A percentile compares a stretch with the other conserved stretches of the same genome.
phyloP scores from a whole-genome alignment of 2,329 filamentous ascomycete species.

The Fusarium pilosicola region DNA sequence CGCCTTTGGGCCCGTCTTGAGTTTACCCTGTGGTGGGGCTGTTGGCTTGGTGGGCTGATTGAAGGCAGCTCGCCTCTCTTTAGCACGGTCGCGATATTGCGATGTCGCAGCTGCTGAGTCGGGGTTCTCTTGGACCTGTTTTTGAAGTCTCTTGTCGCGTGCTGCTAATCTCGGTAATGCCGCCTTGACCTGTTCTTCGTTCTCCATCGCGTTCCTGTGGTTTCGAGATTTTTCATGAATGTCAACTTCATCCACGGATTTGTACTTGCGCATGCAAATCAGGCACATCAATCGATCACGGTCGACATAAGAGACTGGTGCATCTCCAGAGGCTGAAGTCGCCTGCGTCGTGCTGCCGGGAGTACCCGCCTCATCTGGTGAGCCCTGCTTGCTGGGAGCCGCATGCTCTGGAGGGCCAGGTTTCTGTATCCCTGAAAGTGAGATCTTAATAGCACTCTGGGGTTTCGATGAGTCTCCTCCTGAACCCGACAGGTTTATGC shows the following conservation, averaged over 20 bases:
- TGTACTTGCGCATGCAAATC: conserved; percentile 60
- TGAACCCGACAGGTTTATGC: conserved; percentile 33
- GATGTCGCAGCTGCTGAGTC: conserved; percentile 40
- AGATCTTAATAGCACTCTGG: conserved; percentile 47
- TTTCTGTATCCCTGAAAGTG: conserved; percentile 44
- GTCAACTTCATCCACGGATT: conserved; percentile 54
- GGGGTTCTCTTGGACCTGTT: conserved; percentile 42
- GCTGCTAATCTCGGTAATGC: conserved; percentile 54
- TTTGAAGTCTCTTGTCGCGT: conserved; percentile 51
- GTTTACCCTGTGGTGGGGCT: conserved; percentile 50
- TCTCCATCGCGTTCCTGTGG: conserved; percentile 53
- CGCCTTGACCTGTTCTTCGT: conserved; percentile 60
- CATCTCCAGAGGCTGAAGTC: conserved; percentile 1
- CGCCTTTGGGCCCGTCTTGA: conserved; percentile 36
- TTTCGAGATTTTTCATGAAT: conserved; percentile 56
- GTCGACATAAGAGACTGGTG: conserved; percentile 66
- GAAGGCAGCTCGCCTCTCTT: conserved; percentile 71
- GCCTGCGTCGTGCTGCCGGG: background rate
- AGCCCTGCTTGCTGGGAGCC: conserved; percentile 14
- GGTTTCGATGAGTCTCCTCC: conserved; percentile 27
- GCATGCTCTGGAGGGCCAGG: conserved; percentile 21
- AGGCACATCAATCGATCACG: conserved; percentile 58
- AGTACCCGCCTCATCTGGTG: conserved; percentile 10
- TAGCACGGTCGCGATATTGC: conserved; percentile 73
- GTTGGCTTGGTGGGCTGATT: conserved; percentile 68